Evolutionary conservation across 2,329 filamentous ascomycete species (phyloP).

Genomic region (Epichloe brachyelytri): DNA sequence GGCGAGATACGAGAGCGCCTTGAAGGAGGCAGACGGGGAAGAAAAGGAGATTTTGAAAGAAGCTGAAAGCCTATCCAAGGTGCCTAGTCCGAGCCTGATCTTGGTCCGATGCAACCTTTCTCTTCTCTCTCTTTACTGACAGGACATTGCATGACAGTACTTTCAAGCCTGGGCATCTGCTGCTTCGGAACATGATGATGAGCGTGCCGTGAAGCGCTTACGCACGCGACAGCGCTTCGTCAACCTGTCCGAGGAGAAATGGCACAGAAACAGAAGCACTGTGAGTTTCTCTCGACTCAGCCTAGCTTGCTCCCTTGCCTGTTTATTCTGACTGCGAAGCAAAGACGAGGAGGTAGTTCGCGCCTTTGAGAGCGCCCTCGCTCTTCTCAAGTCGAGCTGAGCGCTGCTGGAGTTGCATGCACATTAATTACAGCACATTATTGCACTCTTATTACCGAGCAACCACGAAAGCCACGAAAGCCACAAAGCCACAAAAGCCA

Average conservation of each 20-base stretch:
- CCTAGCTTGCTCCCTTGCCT: not conserved
- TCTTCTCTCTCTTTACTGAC: not conserved
- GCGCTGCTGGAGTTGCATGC: not conserved
- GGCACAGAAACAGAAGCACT: slow-evolving; percentile 64
- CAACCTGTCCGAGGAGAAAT: slow-evolving; percentile 58
- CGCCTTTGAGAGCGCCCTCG: slow-evolving; percentile 49
- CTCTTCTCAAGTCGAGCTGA: slow-evolving; percentile 32
- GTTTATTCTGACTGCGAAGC: slow-evolving; percentile 9
- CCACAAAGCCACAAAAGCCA: too few relatives aligned
- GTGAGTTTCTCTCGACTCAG: slow-evolving; percentile 35
- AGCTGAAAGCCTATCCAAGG: slow-evolving; percentile 54
- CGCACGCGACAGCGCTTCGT: slow-evolving; percentile 70
- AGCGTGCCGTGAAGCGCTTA: slow-evolving; percentile 64
- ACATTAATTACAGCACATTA: not conserved
- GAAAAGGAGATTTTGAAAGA: slow-evolving; percentile 56
- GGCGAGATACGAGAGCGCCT: slow-evolving; percentile 50
- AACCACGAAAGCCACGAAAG: too few relatives aligned
- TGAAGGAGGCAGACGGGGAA: slow-evolving; percentile 47
- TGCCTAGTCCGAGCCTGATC: slow-evolving; percentile 16
- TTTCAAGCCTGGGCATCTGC: slow-evolving; percentile 70
- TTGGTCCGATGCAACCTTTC: not conserved
- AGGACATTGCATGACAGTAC: slow-evolving; percentile 37
- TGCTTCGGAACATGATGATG: slow-evolving; percentile 59
- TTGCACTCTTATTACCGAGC: too few relatives aligned
- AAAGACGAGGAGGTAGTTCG: slow-evolving; percentile 41